Evolutionary conservation across 352 stramenopile genomes (phyloP), one percentile per base, ranked within the genome.

Genomic region (Globisporangium abappressorium): DNA sequence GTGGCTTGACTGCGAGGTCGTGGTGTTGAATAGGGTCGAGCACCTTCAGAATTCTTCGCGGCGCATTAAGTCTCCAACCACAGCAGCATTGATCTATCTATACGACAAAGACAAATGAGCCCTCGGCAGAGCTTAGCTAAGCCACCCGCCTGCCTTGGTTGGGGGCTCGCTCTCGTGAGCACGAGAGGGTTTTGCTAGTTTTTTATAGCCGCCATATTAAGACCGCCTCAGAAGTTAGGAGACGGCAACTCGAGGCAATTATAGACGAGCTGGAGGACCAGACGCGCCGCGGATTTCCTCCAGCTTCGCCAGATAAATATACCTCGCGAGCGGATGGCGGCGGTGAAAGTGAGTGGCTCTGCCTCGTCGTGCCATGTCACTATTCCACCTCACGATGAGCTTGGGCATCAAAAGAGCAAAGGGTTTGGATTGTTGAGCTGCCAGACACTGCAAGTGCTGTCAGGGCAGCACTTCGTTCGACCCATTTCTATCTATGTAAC

Each of bases 321-420:
- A 66, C 28, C 33, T 28, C 11, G 46, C 28, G 22, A 57, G 12
- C 18, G 20, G n/a, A 51, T 58, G 8, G 8, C 1, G 15, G 20
- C 11, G 26, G 41, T 1, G 49, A 30, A 5, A 30, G 41, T 5
- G 51, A 62, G 18, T 60, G 30, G 36, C 33, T 24, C 28, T 61
- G 62, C 51, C 30, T 59, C 15, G 62, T 68, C 62, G 36, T 49
- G 24, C 34, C 51, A 54, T 68, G 62, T 68, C 60, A 66, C 46
- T 24, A 22, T 51, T 51, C 18, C 43, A 51, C 18, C 43, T 24
- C 43, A 51, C 3, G 15, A 43, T 1, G 3, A 20, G 2, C 46
- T 20, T 36, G 38, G 14, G 12, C 38, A 46, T 46, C 38, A 18
- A 20, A n/a, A 22, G 24, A 57, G 26, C 41, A 47, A n/a, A 41